phyloP scores from a whole-genome alignment of 768 basidiomycete genomes.

The Sistotremastrum niveocremeum region DNA sequence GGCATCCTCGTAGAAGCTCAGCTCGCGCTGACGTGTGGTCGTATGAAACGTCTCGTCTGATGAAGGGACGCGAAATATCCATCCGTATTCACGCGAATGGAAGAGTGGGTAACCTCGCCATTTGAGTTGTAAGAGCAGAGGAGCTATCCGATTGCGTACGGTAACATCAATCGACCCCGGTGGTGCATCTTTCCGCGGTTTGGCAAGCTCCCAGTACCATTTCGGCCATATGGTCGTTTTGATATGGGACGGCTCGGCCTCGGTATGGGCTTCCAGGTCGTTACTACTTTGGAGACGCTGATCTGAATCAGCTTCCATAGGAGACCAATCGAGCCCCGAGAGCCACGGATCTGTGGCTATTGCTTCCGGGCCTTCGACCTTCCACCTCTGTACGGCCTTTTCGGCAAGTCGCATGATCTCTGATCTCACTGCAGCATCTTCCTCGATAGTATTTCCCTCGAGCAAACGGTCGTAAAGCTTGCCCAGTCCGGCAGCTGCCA shows the following conservation, averaged over 20 bases:
- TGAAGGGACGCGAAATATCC: conserved; percentile 72
- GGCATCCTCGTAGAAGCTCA: conserved; percentile 43
- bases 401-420: conserved; percentile 29
- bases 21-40: conserved; percentile 16
- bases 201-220: conserved; percentile 90
- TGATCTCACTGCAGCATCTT: no score
- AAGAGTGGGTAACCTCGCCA: conserved; percentile 84
- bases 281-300: conserved; percentile 1
- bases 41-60: conserved; percentile 28
- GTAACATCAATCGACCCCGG: conserved; percentile 78
- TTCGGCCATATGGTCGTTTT: conserved; percentile 63
- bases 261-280: conserved; percentile 13
- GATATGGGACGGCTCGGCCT: conserved; percentile 14
- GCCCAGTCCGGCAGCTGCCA: no score
- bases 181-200: conserved; percentile 49
- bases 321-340: conserved; percentile 56
- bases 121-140: conserved; percentile 71
- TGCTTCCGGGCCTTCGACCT: conserved; percentile 8
- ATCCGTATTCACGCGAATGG: conserved; percentile 77
- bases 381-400: conserved; percentile 14
- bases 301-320: conserved; percentile 8
- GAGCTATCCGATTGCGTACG: conserved; percentile 67
- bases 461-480: not conserved
- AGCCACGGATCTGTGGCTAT: conserved; percentile 39
- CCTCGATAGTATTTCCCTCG: not conserved